Percentiles rank a stretch among this genome's conserved stretches.
Evolutionary conservation across 2,329 filamentous ascomycete species (phyloP).

Genomic region (Cytospora piceicola): DNA sequence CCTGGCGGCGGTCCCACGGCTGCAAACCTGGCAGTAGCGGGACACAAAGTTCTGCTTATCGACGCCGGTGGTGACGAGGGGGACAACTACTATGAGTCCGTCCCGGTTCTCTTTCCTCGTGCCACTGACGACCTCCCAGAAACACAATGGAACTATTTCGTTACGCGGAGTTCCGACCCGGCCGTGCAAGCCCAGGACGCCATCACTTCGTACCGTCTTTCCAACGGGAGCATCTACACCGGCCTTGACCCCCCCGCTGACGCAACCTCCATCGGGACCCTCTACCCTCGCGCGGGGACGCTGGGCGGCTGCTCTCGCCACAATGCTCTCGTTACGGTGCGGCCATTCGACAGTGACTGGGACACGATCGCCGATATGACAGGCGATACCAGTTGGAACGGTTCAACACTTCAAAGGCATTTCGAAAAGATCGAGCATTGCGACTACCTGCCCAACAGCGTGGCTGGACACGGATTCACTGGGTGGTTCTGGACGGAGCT

Average conservation of each 20-base stretch:
- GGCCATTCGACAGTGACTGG: conserved; percentile 58
- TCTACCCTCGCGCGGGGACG: conserved; percentile 61
- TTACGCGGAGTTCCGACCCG: conserved; percentile 63
- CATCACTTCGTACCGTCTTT: conserved; percentile 61
- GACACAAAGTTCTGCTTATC: conserved; percentile 37
- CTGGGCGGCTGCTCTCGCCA: conserved; percentile 62
- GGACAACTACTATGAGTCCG: conserved; percentile 36
- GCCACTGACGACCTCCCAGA: conserved; percentile 57
- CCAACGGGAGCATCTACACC: conserved; percentile 55
- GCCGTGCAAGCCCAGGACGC: conserved; percentile 56
- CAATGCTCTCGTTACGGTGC: conserved; percentile 57
- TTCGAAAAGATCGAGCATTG: conserved; percentile 53
- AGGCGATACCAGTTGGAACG: conserved; percentile 57
- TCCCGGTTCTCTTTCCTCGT: conserved; percentile 50
- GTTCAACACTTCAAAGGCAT: conserved; percentile 53
- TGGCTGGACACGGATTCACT: conserved; percentile 56
- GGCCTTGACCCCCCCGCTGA: conserved; percentile 57
- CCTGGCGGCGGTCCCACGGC: conserved; percentile 26
- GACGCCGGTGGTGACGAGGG: conserved; percentile 64
- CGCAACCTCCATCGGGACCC: conserved; percentile 55
- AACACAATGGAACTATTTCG: conserved; percentile 66
- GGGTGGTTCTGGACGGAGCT: conserved; percentile 60
- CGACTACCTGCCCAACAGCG: conserved; percentile 46
- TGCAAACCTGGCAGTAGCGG: conserved; percentile 24
- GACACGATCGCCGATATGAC: conserved; percentile 57